Base-by-base conservation (phyloP, 2,329 filamentous ascomycete genomes). In the Ilyonectria mors-panacis region DNA sequence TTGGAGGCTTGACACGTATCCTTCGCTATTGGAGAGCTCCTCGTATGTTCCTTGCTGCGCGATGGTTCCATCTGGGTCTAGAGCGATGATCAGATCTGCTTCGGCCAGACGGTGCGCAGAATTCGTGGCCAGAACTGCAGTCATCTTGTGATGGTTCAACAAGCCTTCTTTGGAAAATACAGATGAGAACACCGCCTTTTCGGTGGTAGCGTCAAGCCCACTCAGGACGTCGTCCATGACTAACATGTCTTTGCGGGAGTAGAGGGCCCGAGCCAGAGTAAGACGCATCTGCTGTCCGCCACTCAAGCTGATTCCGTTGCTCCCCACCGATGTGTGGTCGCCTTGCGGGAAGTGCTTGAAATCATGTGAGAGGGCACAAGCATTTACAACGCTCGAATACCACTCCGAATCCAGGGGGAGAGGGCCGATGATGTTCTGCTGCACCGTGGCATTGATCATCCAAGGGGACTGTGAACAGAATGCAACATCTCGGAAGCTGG, bases 271-370 rank as follows among this genome's bases (percentile, higher is more conserved):
- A 0, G 79, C 77, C 0, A 81, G 67, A 10, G 28, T 30, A 30
- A 30, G 28, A 30, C 28, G 28, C 28, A 30, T 30, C 28, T 73
- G 35, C 64, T 83, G 80, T 0, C 81, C 81, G 23, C 82, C 81
- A 5, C 80, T 83, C 9, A 83, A 68, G 0, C 74, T 75, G 17
- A 81, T 78, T 0, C 81, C 81, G 47, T 78, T 78, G 10, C 75
- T 80, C 2, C 82, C 81, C n/a, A 80, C 75, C 1, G 67, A 67
- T 0, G 79, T 80, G 3, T 71, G 66, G 37, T 82, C 80, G 13
- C 81, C 79, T 0, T 75, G 56, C 0, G 79, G 74, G 2, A 82
- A 71, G 7, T 69, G 67, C 0, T 30, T 23, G 2, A 81, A 62
- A 47, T 81, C 80, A 4, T 67, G 48, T 0, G 63, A 61, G 13